A percentile compares a stretch with the other conserved stretches of the same genome.
Conservation (phyloP, 2,329 filamentous ascomycete genomes). For the Stachybotrys elegans region DNA sequence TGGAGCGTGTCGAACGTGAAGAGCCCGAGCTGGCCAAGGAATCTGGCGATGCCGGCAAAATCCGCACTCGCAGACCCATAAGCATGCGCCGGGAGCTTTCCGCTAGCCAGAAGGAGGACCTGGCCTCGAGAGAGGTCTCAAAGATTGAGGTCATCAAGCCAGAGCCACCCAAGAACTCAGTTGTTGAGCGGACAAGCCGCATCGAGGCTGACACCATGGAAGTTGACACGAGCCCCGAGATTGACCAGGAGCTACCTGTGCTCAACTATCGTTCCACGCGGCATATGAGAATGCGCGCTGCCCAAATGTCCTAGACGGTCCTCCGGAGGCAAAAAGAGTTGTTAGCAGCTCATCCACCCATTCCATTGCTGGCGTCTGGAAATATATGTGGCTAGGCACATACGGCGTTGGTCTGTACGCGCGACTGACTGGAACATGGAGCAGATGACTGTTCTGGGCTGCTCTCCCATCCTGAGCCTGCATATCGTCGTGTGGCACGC, state of each 20-base stretch:
- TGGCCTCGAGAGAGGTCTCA: constrained; percentile 8
- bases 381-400: too few species aligned
- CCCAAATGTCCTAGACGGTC: constrained; percentile 1
- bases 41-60: constrained; percentile 31
- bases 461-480: too few species aligned
- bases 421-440: too few species aligned
- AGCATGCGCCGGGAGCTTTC: constrained; percentile 45
- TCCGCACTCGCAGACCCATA: constrained; percentile 46
- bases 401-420: too few species aligned
- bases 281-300: constrained; percentile 26
- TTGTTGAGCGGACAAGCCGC: constrained; percentile 12
- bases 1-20: constrained; percentile 50
- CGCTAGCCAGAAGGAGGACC: constrained; percentile 20
- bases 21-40: constrained; percentile 39
- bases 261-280: constrained; percentile 39
- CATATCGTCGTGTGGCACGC: too few species aligned
- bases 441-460: too few species aligned
- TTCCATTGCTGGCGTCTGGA: background rate
- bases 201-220: constrained; percentile 19
- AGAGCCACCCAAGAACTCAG: constrained; percentile 15
- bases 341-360: background rate
- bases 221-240: constrained; percentile 37
- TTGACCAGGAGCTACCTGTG: constrained; percentile 31
- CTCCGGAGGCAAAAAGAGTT: too few species aligned
- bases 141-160: constrained; percentile 17